Conservation (phyloP, 495 filamentous ascomycete genomes). For the Delitschia confertaspora region DNA sequence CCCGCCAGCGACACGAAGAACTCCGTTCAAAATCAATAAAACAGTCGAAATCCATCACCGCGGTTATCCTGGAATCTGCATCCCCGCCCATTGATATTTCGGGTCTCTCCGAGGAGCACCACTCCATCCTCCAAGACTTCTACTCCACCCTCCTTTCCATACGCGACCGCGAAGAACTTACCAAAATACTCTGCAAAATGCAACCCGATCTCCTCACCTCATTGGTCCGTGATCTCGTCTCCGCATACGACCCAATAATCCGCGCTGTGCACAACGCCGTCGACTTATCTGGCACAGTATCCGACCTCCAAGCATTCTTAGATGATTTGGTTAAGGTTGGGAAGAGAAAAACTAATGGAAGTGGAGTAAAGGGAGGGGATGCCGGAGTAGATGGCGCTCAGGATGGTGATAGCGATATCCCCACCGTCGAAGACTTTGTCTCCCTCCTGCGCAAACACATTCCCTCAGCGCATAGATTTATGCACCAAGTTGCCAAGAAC, state of each 20-base stretch:
- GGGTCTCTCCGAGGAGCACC: slow-evolving; percentile 42
- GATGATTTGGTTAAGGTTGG: slow-evolving; percentile 49
- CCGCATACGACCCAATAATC: slow-evolving; percentile 58
- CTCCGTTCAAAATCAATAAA: slow-evolving; percentile 28
- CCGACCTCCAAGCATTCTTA: slow-evolving; percentile 49
- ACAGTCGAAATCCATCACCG: slow-evolving; percentile 43
- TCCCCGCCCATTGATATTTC: slow-evolving; percentile 22
- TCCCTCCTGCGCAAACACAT: slow-evolving; percentile 47
- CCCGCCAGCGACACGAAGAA: slow-evolving; percentile 43
- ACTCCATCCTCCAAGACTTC: slow-evolving; percentile 50
- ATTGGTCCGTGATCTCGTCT: slow-evolving; percentile 46
- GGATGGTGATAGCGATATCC: slow-evolving; percentile 21
- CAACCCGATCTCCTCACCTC: slow-evolving; percentile 53
- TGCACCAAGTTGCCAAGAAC: slow-evolving; percentile 53
- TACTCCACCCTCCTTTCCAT: slow-evolving; percentile 48
- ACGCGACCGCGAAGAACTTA: slow-evolving; percentile 53
- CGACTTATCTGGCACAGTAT: slow-evolving; percentile 51
- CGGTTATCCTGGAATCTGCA: slow-evolving; percentile 40
- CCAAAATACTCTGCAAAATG: slow-evolving; percentile 46
- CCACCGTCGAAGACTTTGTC: slow-evolving; percentile 55
- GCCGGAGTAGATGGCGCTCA: neutral
- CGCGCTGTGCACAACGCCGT: slow-evolving; percentile 53
- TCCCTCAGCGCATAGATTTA: slow-evolving; percentile 47
- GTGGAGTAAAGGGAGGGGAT: slow-evolving; percentile 10
- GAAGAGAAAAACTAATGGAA: slow-evolving; percentile 26